phyloP scores from a whole-genome alignment of 148 eudicot genomes.

The Heliosperma pusillum region DNA sequence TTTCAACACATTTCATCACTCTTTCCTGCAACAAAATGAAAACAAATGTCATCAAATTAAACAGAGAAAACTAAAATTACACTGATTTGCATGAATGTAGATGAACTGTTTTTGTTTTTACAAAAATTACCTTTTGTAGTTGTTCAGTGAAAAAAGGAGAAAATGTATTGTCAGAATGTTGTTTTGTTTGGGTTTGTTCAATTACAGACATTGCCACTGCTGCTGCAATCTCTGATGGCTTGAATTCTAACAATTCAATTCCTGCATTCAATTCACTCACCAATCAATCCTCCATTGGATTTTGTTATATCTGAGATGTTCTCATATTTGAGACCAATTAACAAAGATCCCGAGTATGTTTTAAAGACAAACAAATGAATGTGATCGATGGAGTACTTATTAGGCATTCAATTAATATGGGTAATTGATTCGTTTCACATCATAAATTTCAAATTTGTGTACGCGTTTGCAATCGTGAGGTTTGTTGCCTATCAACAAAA shows the following conservation, averaged over 20 bases:
- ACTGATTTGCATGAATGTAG: no score
- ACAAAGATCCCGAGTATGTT: no score
- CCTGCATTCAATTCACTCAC: constrained; percentile 54
- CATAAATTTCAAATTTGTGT: no score
- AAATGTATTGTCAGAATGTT: constrained; percentile 37
- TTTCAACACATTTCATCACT: constrained; percentile 56
- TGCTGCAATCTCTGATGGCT: constrained; percentile 92
- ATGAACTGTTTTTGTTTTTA: no score
- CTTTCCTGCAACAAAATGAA: constrained; percentile 51
- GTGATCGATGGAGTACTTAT: no score
- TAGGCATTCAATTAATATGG: no score
- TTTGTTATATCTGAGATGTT: no score
- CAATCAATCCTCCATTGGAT: constrained; percentile 23
- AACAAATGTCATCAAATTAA: no score
- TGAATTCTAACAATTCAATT: constrained; percentile 85
- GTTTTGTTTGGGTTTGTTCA: constrained; percentile 42
- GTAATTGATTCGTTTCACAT: constrained; percentile 29
- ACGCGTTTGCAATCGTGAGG: no score
- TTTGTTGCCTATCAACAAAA: constrained; percentile 27
- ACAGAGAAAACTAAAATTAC: no score
- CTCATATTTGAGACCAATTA: no score
- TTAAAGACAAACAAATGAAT: no score
- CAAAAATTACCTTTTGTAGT: constrained; percentile 59
- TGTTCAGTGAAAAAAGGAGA: constrained; percentile 32
- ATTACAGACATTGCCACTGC: constrained; percentile 74